These are phyloP conservation scores for Pachyrhizus erosus DNA, from an alignment of 306 rosid species.

Conservation along the genomic window DNA sequence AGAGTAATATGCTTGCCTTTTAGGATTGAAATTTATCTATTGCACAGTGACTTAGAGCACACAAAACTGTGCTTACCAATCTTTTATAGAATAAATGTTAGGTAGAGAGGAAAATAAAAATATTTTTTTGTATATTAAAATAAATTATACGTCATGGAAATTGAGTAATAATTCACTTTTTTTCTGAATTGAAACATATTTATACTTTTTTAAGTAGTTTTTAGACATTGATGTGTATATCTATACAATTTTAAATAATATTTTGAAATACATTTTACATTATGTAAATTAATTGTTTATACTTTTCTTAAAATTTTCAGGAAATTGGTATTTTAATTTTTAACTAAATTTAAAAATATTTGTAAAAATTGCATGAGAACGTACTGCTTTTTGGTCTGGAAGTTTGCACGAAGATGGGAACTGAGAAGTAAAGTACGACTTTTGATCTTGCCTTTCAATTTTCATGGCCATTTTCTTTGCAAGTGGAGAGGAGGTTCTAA, in stretches of 20 bases:
- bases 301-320: neutral
- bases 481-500: neutral
- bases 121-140: no score
- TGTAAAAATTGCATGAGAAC: neutral
- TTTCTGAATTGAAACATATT: neutral
- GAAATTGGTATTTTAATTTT: neutral
- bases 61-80: no score
- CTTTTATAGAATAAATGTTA: no score
- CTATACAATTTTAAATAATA: neutral
- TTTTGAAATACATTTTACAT: neutral
- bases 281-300: neutral
- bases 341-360: neutral
- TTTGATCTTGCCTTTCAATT: neutral
- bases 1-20: neutral
- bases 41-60: neutral
- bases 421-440: conserved; percentile 11
- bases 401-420: neutral
- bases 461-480: neutral
- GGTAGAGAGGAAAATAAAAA: no score
- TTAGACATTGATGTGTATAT: neutral
- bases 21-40: neutral
- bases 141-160: no score
- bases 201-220: no score
- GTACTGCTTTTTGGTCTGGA: neutral
- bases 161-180: no score